phyloP scores from a whole-genome alignment of 495 filamentous ascomycete species.

The Penicillium dipodomyicola region DNA sequence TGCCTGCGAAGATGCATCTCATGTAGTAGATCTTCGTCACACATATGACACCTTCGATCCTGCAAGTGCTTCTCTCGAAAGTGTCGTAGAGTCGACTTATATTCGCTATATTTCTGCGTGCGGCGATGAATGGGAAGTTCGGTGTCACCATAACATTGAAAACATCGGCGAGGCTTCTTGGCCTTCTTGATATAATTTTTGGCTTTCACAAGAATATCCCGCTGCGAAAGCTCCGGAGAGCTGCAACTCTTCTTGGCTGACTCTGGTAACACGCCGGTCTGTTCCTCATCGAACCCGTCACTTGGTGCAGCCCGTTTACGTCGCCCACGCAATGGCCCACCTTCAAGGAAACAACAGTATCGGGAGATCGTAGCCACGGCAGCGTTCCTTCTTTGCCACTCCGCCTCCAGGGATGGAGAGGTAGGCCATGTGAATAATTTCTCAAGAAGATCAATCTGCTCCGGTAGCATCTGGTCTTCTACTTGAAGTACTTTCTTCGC shows the following conservation, averaged over 20 bases:
- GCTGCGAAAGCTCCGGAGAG: conserved; percentile 12
- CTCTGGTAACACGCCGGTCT: conserved; percentile 13
- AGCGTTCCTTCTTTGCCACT: conserved; percentile 26
- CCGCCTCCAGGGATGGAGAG: conserved; percentile 28
- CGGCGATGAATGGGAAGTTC: conserved; percentile 21
- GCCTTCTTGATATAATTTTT: conserved; percentile 17
- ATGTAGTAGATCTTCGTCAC: conserved; percentile 23
- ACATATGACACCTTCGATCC: conserved; percentile 27
- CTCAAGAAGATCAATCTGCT: conserved; percentile 27
- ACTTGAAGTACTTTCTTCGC: conserved; percentile 21
- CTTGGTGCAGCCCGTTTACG: conserved; percentile 19
- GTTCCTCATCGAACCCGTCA: conserved; percentile 11
- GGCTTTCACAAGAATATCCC: conserved; percentile 14
- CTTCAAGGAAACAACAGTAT: conserved; percentile 24
- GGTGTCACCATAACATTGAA: conserved; percentile 26
- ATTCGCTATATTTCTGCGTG: conserved; percentile 21
- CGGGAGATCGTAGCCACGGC: conserved; percentile 19
- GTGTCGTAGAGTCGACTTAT: conserved; percentile 24
- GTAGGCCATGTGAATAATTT: conserved; percentile 31
- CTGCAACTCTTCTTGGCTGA: conserved; percentile 15
- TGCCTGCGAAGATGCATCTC: conserved; percentile 32
- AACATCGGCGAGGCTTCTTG: conserved; percentile 22
- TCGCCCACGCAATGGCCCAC: conserved; percentile 23
- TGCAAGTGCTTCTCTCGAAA: conserved; percentile 28
- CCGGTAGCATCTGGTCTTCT: conserved; percentile 23